These are phyloP conservation scores for Mycosarcoma maydis DNA, from an alignment of 1,284 basidiomycete genomes.

Conservation along the genomic window DNA sequence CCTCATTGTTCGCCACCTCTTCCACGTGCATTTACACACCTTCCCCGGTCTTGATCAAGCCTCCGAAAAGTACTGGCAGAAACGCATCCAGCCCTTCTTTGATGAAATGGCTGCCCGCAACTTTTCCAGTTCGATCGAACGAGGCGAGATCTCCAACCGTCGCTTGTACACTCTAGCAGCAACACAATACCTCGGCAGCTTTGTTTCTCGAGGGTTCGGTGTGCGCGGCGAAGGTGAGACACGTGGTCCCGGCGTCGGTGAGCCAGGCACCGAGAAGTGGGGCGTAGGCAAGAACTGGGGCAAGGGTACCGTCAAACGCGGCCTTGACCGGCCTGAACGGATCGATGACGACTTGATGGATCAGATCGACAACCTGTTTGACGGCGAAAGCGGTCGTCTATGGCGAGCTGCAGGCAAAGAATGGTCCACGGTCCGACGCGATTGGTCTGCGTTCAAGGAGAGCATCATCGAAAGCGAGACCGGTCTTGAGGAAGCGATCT, in stretches of 20 bases:
- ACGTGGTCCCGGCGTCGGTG: conserved; percentile 61
- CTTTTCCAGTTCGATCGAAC: conserved; percentile 59
- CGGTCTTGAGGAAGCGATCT: conserved; percentile 58
- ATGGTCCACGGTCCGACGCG: conserved; percentile 43
- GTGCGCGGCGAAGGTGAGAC: conserved; percentile 61
- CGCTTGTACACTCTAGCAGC: conserved; percentile 55
- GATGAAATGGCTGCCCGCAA: conserved; percentile 59
- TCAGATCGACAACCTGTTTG: conserved; percentile 56
- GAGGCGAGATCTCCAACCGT: conserved; percentile 56
- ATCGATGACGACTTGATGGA: conserved; percentile 48
- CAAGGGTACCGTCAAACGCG: conserved; percentile 65
- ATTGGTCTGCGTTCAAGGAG: conserved; percentile 63
- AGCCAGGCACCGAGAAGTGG: conserved; percentile 61
- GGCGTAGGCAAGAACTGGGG: conserved; percentile 66
- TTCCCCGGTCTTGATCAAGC: conserved; percentile 62
- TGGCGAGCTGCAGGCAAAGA: conserved; percentile 61
- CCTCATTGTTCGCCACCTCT: conserved; percentile 62
- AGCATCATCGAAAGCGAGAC: conserved; percentile 63
- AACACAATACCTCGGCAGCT: conserved; percentile 62
- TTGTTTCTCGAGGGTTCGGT: conserved; percentile 62
- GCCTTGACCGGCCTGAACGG: conserved; percentile 59
- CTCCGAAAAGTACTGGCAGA: conserved; percentile 61
- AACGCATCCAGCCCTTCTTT: conserved; percentile 62
- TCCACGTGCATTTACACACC: conserved; percentile 58
- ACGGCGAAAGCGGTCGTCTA: conserved; percentile 43